These are phyloP conservation scores for Cryptococcus sp. DNA, from an alignment of 1,284 basidiomycete species.

Conservation along the genomic window DNA sequence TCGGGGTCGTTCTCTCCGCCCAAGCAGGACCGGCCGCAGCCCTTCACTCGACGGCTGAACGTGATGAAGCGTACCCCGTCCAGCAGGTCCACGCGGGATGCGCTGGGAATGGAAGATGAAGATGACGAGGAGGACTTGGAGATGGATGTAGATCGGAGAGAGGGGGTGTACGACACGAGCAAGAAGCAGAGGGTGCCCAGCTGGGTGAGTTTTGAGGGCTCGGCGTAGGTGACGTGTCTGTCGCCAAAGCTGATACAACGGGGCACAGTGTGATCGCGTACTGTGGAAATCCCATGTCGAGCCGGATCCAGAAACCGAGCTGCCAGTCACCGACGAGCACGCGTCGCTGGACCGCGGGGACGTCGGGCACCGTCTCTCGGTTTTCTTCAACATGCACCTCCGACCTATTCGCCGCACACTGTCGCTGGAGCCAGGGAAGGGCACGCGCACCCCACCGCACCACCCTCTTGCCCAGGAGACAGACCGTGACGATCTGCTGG, in stretches of 20 bases:
- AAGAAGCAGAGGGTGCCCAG: slow-evolving; percentile 55
- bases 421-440: not conserved
- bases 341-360: slow-evolving; percentile 11
- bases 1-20: slow-evolving; percentile 1
- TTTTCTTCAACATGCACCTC: slow-evolving; percentile 24
- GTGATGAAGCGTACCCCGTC: slow-evolving; percentile 38
- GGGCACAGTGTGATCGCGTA: slow-evolving; percentile 47
- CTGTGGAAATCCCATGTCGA: slow-evolving; percentile 48
- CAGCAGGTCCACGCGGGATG: slow-evolving; percentile 18
- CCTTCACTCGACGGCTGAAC: slow-evolving; percentile 18
- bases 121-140: slow-evolving; percentile 29
- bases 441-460: slow-evolving; percentile 2
- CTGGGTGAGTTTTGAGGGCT: slow-evolving; percentile 40
- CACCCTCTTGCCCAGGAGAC: not conserved
- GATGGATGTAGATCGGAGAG: slow-evolving; percentile 37
- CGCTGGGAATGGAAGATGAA: slow-evolving; percentile 13
- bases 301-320: slow-evolving; percentile 25
- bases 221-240: not conserved
- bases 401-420: not conserved
- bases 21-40: slow-evolving; percentile 4
- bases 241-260: slow-evolving; percentile 1
- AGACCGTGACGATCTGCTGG: not conserved
- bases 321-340: slow-evolving; percentile 1
- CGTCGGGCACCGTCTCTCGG: slow-evolving; percentile 27
- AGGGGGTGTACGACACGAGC: slow-evolving; percentile 53